Evolutionary conservation across 768 basidiomycete species (phyloP), one percentile per base, ranked within the genome.

Genomic region (Daedalea quercina): DNA sequence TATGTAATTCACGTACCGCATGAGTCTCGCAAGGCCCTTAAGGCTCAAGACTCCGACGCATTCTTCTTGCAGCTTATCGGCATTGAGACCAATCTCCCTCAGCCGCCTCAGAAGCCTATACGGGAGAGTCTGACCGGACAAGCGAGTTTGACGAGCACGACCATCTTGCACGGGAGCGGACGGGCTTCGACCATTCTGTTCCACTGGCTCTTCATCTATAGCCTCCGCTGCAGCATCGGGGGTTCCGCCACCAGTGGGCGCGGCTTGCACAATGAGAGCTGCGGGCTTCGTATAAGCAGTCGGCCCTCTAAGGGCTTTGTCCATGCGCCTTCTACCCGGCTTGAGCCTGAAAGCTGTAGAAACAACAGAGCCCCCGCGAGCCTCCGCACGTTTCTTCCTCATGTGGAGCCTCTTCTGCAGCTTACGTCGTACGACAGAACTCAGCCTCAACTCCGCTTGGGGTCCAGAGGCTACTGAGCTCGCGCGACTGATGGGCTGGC

Each of bases 391-490:
- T 63, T 79, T 82, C 25, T 79, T 77, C 4, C 87, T 80, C 87
- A 89, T 89, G 57, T 85, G 78, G 6, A 89, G 69, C 35, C 85
- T 74, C 53, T 87, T 87, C 53, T 69, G 68, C 22, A 79, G 56
- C n/a, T 77, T 80, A 31, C 81, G 76, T 7, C 80, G 80, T 9
- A 77, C 72, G 1, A 58, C 60, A 1, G 82, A 80, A 19, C 74
- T 78, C 20, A 77, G 69, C n/a, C 59, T 55, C 26, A 44, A 41
- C 12, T 49, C 47, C 7, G 55, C 46, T 26, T 50, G 49, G 28
- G 28, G 28, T 11, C 28, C 11, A 31, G 28, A 4, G 4, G 28
- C 28, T 31, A 11, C 28, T 11, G 28, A 31, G 11, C 28, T 31
- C 6, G 28, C 28, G 28, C 28, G n/a, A 57, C 56, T 17, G 64